These are phyloP conservation scores for Garcia nutans DNA, from an alignment of 345 rosid species.

Conservation along the genomic window DNA sequence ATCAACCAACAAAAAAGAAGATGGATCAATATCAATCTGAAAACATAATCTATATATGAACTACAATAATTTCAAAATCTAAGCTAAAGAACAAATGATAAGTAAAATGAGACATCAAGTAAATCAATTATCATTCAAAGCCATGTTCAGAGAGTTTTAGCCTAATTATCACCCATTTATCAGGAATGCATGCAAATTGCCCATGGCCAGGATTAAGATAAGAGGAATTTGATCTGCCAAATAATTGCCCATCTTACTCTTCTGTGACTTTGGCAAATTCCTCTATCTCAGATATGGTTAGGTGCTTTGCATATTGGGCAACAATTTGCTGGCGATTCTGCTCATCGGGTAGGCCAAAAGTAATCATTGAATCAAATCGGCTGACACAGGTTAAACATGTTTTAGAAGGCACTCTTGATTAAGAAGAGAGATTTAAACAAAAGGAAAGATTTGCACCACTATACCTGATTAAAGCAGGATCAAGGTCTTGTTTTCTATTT, in stretches of 20 bases:
- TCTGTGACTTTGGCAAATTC: slow-evolving; percentile 69
- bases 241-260: slow-evolving; percentile 36
- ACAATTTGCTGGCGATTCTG: slow-evolving; percentile 69
- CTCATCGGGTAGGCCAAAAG: slow-evolving; percentile 70
- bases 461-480: slow-evolving; percentile 88
- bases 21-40: background rate
- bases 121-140: background rate
- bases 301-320: slow-evolving; percentile 84
- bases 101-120: background rate
- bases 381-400: slow-evolving; percentile 33
- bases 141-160: background rate
- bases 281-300: slow-evolving; percentile 54
- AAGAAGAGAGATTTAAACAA: no score
- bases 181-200: background rate
- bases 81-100: background rate
- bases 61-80: background rate
- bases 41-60: background rate
- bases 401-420: slow-evolving; percentile 5
- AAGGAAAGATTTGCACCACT: background rate
- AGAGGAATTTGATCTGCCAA: background rate
- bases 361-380: slow-evolving; percentile 88
- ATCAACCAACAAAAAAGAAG: background rate
- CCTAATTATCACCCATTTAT: background rate
- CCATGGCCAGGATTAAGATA: background rate
- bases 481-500: slow-evolving; percentile 93